A percentile compares a stretch with the other conserved stretches of the same genome.
Evolutionary conservation across 1,284 basidiomycete species (phyloP).

Genomic region (Cryptococcus wingfieldii): DNA sequence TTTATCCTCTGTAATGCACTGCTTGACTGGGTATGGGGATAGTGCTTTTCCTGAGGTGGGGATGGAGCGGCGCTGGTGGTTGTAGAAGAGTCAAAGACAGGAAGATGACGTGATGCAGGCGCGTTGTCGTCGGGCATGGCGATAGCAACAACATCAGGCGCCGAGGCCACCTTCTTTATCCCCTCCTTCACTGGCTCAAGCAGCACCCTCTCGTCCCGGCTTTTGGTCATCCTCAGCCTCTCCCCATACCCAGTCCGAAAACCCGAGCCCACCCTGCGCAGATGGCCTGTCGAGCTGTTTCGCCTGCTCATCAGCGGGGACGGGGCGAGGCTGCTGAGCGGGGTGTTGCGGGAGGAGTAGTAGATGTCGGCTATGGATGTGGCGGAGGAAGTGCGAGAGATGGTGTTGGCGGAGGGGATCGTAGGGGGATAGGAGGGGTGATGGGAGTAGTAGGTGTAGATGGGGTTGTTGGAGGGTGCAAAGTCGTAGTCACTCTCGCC

Average conservation of each 20-base stretch:
- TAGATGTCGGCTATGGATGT: slow-evolving; percentile 46
- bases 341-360: slow-evolving; percentile 38
- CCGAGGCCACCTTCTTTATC: not conserved
- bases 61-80: not conserved
- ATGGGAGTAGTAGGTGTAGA: slow-evolving; percentile 28
- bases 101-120: not conserved
- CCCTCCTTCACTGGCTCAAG: not conserved
- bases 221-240: slow-evolving; percentile 16
- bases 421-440: slow-evolving; percentile 9
- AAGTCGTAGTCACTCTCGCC: slow-evolving; percentile 23
- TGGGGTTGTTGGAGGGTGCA: slow-evolving; percentile 19
- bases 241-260: slow-evolving; percentile 3
- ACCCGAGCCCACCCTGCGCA: not conserved
- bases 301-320: slow-evolving; percentile 9
- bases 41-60: not conserved
- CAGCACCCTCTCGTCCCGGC: not conserved
- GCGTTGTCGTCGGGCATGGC: not conserved
- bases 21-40: not conserved
- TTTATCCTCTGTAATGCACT: slow-evolving; percentile 33
- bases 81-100: not conserved
- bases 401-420: not conserved
- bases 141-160: not conserved
- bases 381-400: slow-evolving; percentile 16
- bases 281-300: not conserved
- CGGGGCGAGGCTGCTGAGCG: slow-evolving; percentile 11